Evolutionary conservation across 2,329 filamentous ascomycete genomes (phyloP), one percentile per base, ranked within the genome.

Genomic region (Dothistroma pini): DNA sequence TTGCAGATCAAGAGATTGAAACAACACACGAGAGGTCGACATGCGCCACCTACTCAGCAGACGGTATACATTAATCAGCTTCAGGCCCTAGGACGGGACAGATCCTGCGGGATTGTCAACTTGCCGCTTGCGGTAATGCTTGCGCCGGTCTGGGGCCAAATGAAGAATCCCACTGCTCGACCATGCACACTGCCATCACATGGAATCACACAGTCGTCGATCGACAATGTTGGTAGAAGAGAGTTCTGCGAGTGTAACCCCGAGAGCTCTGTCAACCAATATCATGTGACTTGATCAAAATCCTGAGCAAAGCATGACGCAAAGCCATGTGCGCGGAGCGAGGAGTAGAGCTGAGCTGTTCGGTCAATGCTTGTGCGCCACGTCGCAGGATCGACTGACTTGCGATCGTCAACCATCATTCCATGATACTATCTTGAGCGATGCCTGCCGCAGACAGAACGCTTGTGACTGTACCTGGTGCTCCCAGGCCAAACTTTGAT

Each of bases 401-500:
- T 6, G 25, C 25, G 25, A 49, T 10, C 22, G 10, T 25, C 44
- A n/a, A n/a, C n/a, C 11, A 2, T 7, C 10, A 16, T 3, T 10
- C n/a, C 2, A 49, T 49, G 22, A 49, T n/a, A 31, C 31, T 25
- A 35, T 29, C 14, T 52, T 44, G 12, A 34, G n/a, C 34, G n/a
- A 59, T 59, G 57, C 44, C 57, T 25, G 22, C 31, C 7, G 25
- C 19, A 29, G 44, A 50, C 8, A 35, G 44, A 21, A 56, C 41
- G 9, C 41, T 56, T 21, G 44, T 31, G 22, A 49, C 35, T 1
- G 57, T 59, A 5, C 50, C 50, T 9, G 51, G 57, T 29, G 57
- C 51, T 16, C 57, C 57, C 25, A 35, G 11, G 8, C 38, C 57
- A n/a, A 54, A 59, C 38, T 55, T 34, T 38, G 53, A 59, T 25